Evolutionary conservation across 2,329 filamentous ascomycete species (phyloP), one percentile per base, ranked within the genome.

Genomic region (Calonectria ilicicola): DNA sequence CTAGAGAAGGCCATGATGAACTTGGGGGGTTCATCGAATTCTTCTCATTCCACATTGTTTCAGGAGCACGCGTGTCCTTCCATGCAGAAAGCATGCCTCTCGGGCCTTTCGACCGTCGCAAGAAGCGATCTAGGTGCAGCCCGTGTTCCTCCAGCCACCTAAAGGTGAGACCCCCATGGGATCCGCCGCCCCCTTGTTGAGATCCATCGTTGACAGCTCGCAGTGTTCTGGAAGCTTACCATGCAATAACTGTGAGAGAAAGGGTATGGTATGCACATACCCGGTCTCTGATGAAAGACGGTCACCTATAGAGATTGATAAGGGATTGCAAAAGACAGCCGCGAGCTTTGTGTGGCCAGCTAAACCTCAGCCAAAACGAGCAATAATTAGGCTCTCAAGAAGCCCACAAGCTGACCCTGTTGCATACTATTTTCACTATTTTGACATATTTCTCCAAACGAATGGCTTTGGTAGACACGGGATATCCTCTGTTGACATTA

Each of bases 211-310:
- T 42, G 47, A 73, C 14, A 19, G 1, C 5, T 21, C 17, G 1
- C 7, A 84, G 83, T 84, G 83, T 73, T 83, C 82, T 65, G 83
- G 83, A 42, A 71, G 51, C 8, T 29, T 62, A 26, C 82, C 83
- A 6, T 84, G 83, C 51, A 72, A 53, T 8, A 79, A 80, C 42
- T 84, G 83, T 60, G 73, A 76, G 17, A 78, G 78, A 10, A 78
- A 76, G 15, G 72, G 65, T 2, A 49, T 78, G 2, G 4, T 35
- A 0, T 84, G 82, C 64, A 56, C 62, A 8, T 83, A 80, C 67
- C 6, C 38, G 26, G 17, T 51, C 68, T 32, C 6, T 7, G 1
- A 38, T 26, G n/a, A 51, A 60, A 15, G 19, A 26, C 27, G 27
- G 12, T 29, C 46, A 0, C 53, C 70, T 4, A 82, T 84, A 2